Conservation (phyloP, 2,329 filamentous ascomycete species). For the Bimuria novae-zelandiae region DNA sequence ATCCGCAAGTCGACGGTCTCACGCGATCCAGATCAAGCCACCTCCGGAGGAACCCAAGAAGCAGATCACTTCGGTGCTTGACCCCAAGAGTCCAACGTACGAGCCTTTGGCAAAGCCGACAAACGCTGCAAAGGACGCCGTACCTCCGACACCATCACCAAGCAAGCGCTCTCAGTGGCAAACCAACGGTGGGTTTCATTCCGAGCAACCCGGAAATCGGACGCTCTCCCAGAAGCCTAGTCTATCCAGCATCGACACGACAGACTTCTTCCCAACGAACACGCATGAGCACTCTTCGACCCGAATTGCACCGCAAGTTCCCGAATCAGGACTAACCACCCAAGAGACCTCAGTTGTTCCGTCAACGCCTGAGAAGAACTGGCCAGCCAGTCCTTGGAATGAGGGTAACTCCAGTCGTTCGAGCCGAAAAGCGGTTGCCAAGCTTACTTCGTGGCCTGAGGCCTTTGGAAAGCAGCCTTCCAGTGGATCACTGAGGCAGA, state of each 20-base stretch:
- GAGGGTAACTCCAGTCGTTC: constrained; percentile 27
- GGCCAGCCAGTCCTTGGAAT: constrained; percentile 44
- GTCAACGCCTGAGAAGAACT: constrained; percentile 43
- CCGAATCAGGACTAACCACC: constrained; percentile 17
- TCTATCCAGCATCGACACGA: constrained; percentile 47
- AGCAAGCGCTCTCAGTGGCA: constrained; percentile 36
- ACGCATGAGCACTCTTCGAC: constrained; percentile 48
- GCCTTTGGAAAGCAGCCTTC: constrained; percentile 33
- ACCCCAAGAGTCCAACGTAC: constrained; percentile 48
- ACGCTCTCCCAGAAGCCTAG: constrained; percentile 41
- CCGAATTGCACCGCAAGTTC: constrained; percentile 30
- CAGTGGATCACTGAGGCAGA: constrained; percentile 22
- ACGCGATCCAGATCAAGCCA: constrained; percentile 48
- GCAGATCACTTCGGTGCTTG: constrained; percentile 31
- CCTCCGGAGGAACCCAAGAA: constrained; percentile 37
- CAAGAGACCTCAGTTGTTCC: constrained; percentile 26
- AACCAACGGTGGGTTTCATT: constrained; percentile 21
- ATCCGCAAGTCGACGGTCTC: constrained; percentile 45
- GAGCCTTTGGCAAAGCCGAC: constrained; percentile 34
- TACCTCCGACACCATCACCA: constrained; percentile 41
- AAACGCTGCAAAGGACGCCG: constrained; percentile 15
- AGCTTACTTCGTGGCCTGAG: constrained; percentile 39
- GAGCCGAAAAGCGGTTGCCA: constrained; percentile 26
- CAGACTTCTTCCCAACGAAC: constrained; percentile 49
- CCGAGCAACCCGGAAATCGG: constrained; percentile 20